Evolutionary conservation across 176 grass and related monocot species (phyloP).

Genomic region (Poa pratensis): DNA sequence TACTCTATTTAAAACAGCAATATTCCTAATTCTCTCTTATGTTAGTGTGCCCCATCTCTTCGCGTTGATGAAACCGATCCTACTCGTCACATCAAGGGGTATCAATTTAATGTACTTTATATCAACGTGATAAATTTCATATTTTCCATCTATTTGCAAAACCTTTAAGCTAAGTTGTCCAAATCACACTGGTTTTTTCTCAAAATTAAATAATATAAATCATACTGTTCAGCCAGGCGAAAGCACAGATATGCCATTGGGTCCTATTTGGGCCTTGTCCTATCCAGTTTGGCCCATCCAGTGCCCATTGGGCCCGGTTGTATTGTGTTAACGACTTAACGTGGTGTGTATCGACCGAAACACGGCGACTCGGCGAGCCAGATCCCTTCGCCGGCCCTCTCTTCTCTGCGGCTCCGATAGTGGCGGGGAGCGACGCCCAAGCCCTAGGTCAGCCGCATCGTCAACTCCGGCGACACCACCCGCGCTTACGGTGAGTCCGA

Average conservation of each 20-base stretch:
- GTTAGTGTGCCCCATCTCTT: too few species aligned
- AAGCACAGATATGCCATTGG: not conserved
- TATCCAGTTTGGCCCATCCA: not conserved
- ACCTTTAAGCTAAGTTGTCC: too few species aligned
- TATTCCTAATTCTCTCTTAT: too few species aligned
- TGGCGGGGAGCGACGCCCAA: not conserved
- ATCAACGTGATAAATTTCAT: too few species aligned
- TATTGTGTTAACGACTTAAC: too few species aligned
- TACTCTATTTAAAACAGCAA: not conserved
- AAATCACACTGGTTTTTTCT: too few species aligned
- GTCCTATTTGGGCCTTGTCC: not conserved
- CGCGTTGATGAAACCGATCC: not conserved
- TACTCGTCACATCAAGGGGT: too few species aligned
- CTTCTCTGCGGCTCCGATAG: not conserved
- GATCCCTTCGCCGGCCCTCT: constrained; percentile 9
- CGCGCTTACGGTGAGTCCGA: not conserved
- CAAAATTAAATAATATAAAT: too few species aligned
- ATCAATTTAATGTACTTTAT: too few species aligned
- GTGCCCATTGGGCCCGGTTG: not conserved
- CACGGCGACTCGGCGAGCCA: not conserved
- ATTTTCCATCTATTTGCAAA: too few species aligned
- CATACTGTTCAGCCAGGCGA: too few species aligned
- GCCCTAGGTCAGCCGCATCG: not conserved
- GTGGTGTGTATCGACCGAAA: not conserved
- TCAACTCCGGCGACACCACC: not conserved